Percentiles rank a stretch among this genome's conserved stretches.
Conservation (phyloP, 2,329 filamentous ascomycete genomes). For the Venturia nashicola region DNA sequence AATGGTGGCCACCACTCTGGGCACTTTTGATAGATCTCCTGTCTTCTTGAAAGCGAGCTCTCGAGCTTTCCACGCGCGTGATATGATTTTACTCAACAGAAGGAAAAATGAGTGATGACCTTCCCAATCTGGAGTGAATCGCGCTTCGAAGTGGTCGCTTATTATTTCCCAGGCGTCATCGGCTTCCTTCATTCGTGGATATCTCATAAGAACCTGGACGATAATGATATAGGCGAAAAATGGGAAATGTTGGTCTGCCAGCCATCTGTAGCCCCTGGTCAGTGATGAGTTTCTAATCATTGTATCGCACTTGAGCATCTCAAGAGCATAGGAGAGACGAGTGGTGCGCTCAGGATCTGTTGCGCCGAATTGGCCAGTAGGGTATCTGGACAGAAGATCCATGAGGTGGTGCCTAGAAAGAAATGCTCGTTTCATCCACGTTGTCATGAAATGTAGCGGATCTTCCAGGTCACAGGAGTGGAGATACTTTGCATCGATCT, state of each 20-base stretch:
- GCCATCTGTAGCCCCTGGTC: constrained; percentile 31
- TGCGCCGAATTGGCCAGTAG: constrained; percentile 11
- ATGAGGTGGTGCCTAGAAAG: constrained; percentile 40
- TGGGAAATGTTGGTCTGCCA: constrained; percentile 33
- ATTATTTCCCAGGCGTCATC: constrained; percentile 31
- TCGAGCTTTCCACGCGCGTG: constrained; percentile 51
- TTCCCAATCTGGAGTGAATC: constrained; percentile 17
- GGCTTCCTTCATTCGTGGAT: constrained; percentile 24
- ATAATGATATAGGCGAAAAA: constrained; percentile 37
- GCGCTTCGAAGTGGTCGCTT: constrained; percentile 32
- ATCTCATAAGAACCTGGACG: constrained; percentile 28
- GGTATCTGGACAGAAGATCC: constrained; percentile 29
- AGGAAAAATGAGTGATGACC: constrained; percentile 17
- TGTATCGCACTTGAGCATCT: constrained; percentile 35
- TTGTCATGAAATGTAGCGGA: constrained; percentile 31
- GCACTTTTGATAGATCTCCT: constrained; percentile 12
- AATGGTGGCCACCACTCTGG: constrained; percentile 20
- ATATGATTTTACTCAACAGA: constrained; percentile 42
- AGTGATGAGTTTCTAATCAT: constrained; percentile 30
- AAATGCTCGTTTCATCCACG: constrained; percentile 31
- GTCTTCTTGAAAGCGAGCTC: constrained; percentile 14
- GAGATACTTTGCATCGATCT: constrained; percentile 30
- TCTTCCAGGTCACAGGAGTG: constrained; percentile 32
- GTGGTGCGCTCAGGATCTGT: constrained; percentile 16
- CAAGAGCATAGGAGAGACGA: constrained; percentile 22